Evolutionary conservation across 208 protist species (phyloP).

Genomic region (Trypanosoma lewisi): DNA sequence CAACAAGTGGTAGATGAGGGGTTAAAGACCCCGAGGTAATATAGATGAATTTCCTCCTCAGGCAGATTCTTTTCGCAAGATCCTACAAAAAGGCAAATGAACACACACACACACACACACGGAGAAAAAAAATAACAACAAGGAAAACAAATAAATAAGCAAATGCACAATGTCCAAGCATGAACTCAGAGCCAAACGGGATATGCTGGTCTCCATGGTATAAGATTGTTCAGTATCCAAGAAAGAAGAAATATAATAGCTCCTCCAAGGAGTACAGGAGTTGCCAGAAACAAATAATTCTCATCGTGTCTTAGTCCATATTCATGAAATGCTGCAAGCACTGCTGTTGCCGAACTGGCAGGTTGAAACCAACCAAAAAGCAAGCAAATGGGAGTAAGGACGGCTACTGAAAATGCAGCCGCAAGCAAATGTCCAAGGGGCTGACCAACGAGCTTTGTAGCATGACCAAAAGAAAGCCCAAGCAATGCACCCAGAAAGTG

Average conservation of each 20-base stretch:
- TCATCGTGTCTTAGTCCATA: slow-evolving; percentile 54
- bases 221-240: slow-evolving; percentile 51
- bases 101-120: too few relatives aligned
- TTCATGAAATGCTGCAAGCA: slow-evolving; percentile 52
- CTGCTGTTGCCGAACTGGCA: slow-evolving; percentile 65
- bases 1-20: too few relatives aligned
- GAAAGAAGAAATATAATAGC: slow-evolving; percentile 49
- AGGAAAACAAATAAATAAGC: not conserved
- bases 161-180: not conserved
- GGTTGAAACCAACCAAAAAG: slow-evolving; percentile 57
- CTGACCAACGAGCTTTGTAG: slow-evolving; percentile 37
- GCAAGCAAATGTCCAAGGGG: slow-evolving; percentile 50
- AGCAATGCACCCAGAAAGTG: slow-evolving; percentile 62
- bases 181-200: slow-evolving; percentile 45
- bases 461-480: slow-evolving; percentile 54
- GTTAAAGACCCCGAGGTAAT: too few relatives aligned
- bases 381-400: slow-evolving; percentile 47
- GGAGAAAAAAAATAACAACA: not conserved
- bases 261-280: slow-evolving; percentile 42
- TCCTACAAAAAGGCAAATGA: too few relatives aligned
- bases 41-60: too few relatives aligned
- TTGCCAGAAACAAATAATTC: slow-evolving; percentile 64
- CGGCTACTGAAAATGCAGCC: slow-evolving; percentile 52
- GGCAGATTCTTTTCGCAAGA: too few relatives aligned
- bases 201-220: slow-evolving; percentile 70